Base-by-base conservation (phyloP, 2,329 filamentous ascomycete genomes). In the Cercospora nicotianae region DNA sequence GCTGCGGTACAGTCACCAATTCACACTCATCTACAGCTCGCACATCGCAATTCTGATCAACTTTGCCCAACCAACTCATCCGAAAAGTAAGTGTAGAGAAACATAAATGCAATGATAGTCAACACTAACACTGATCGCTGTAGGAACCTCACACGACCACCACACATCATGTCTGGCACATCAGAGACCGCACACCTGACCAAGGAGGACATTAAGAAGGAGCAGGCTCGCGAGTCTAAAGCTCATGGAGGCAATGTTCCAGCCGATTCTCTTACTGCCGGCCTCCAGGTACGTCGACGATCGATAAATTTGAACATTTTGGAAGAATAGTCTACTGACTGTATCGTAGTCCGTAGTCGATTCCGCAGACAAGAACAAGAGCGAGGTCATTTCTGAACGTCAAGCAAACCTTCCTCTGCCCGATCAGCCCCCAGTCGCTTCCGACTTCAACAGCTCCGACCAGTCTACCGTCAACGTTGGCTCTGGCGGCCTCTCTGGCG, bases 371-470 rank as follows among this genome's bases (percentile, higher is more conserved):
- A 72, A 78, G 72, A 78, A 79, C 80, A 92, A 91, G 80, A 78
- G 83, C 71, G 83, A 90, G 65, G 83, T 90, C 79, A 90, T 94
- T 77, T 86, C 89, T 63, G 81, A 91, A 79, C 85, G 85, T 75
- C 85, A 90, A 81, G 81, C 88, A 79, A 92, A 93, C 80, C 88
- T 96, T 33, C 91, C 91, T 62, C 87, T 94, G 61, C 92, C 92
- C 18, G 91, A 94, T 2, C 85, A 94, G 72, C 92, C 92, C 23
- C 91, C 91, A 1, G 82, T 81, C n/a, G 81, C 87, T n/a, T 91
- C 90, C 5, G 91, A 95, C 83, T 93, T 89, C 85, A 89, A 94
- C 78, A 92, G 90, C 0, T 83, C 86, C 61, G 91, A 94, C 75
- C 84, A 84, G 33, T 82, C 86, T 70, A 91, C 82, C 65, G 88